These are phyloP conservation scores for Leptodontidium sp. DNA, from an alignment of 2,329 filamentous ascomycete genomes.

Conservation along the genomic window DNA sequence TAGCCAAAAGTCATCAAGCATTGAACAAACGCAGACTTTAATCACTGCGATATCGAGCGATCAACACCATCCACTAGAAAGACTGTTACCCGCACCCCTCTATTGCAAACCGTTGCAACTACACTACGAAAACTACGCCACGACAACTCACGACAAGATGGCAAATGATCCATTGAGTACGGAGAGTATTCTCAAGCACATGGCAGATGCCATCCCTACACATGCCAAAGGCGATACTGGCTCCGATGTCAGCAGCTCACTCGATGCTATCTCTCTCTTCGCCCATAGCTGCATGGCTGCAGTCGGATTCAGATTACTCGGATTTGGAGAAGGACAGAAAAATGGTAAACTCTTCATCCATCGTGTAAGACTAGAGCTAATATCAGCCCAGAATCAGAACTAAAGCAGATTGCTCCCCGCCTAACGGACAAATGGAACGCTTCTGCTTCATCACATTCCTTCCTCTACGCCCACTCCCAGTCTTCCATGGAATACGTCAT, in stretches of 20 bases:
- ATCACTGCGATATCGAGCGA: background rate
- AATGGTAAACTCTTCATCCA: slow-evolving; percentile 60
- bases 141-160: slow-evolving; percentile 35
- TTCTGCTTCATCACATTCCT: slow-evolving; percentile 74
- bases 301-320: slow-evolving; percentile 81
- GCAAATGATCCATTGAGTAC: slow-evolving; percentile 51
- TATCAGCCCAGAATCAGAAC: slow-evolving; percentile 58
- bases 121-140: background rate
- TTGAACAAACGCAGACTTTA: background rate
- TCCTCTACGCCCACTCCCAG: slow-evolving; percentile 86
- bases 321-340: slow-evolving; percentile 83
- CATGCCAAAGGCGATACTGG: slow-evolving; percentile 60
- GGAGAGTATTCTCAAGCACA: slow-evolving; percentile 59
- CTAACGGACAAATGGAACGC: slow-evolving; percentile 85
- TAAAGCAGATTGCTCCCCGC: slow-evolving; percentile 64
- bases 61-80: background rate
- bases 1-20: background rate
- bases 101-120: background rate
- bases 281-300: slow-evolving; percentile 83
- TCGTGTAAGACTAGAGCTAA: slow-evolving; percentile 21
- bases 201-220: slow-evolving; percentile 67
- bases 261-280: slow-evolving; percentile 85
- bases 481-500: slow-evolving; percentile 86
- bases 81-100: background rate
- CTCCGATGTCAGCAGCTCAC: slow-evolving; percentile 73